phyloP scores from a whole-genome alignment of 1,139 yeast species.

The Candida frijolesensis region DNA sequence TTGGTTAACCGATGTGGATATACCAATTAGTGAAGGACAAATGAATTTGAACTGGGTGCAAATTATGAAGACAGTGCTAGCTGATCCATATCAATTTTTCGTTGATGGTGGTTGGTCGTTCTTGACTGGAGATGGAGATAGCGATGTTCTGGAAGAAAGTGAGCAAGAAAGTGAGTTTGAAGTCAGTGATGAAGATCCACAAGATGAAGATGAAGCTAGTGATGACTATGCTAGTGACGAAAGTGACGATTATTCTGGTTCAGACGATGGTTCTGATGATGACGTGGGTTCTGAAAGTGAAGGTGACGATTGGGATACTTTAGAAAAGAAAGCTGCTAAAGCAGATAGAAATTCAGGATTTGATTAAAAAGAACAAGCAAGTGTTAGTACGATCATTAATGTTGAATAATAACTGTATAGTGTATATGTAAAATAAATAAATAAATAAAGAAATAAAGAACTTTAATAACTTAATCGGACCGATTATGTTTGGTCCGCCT shows the following conservation, averaged over 20 bases:
- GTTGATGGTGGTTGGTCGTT: slow-evolving; percentile 96
- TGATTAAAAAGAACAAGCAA: slow-evolving; percentile 5
- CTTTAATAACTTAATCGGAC: neutral
- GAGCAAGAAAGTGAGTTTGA: slow-evolving; percentile 65
- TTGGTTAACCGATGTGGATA: slow-evolving; percentile 95
- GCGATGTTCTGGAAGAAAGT: slow-evolving; percentile 61
- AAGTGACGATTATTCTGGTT: slow-evolving; percentile 49
- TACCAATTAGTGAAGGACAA: slow-evolving; percentile 93
- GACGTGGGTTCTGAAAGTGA: slow-evolving; percentile 38
- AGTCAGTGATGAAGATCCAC: slow-evolving; percentile 67
- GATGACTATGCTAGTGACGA: slow-evolving; percentile 38
- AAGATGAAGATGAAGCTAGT: slow-evolving; percentile 71
- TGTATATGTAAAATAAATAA: slow-evolving; percentile 4
- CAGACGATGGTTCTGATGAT: slow-evolving; percentile 30
- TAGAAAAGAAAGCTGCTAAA: slow-evolving; percentile 68
- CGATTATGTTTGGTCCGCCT: neutral
- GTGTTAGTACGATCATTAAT: neutral
- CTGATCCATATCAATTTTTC: slow-evolving; percentile 94
- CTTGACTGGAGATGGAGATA: slow-evolving; percentile 72
- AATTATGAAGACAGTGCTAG: slow-evolving; percentile 89
- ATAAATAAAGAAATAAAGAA: neutral
- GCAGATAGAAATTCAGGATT: slow-evolving; percentile 29
- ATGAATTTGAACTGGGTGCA: slow-evolving; percentile 95
- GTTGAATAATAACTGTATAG: neutral
- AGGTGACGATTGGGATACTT: slow-evolving; percentile 76